Evolutionary conservation across 345 rosid species (phyloP).

Genomic region (Brassica cretica): DNA sequence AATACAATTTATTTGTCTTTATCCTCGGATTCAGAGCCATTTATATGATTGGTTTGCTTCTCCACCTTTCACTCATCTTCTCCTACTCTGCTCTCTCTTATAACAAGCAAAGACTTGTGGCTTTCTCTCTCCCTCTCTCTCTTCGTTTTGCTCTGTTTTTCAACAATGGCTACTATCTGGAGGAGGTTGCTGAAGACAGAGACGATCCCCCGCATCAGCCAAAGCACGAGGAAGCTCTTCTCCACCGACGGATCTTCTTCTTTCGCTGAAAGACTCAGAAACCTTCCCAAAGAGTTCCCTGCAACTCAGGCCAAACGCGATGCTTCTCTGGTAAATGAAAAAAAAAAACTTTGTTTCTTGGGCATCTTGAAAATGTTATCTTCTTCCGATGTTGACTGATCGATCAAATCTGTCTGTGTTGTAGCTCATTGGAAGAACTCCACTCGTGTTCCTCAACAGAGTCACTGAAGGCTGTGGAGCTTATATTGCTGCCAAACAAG

Average conservation of each 20-base stretch:
- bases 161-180: conserved; percentile 54
- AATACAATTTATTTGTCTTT: conserved; percentile 7
- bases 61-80: conserved; percentile 21
- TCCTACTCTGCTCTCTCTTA: background rate
- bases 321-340: conserved; percentile 55
- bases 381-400: conserved; percentile 5
- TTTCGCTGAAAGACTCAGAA: conserved; percentile 65
- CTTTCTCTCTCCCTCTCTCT: conserved; percentile 14
- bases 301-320: conserved; percentile 62
- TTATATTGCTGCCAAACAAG: conserved; percentile 84
- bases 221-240: conserved; percentile 41
- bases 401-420: background rate
- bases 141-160: conserved; percentile 11
- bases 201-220: conserved; percentile 29
- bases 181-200: conserved; percentile 47
- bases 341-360: background rate
- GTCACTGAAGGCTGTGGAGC: conserved; percentile 93
- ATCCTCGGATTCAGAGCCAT: background rate
- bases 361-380: conserved; percentile 1
- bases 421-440: conserved; percentile 83
- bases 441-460: conserved; percentile 78
- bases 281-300: conserved; percentile 70
- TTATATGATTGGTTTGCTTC: conserved; percentile 15
- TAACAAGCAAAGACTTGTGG: no score
- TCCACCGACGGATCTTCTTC: conserved; percentile 51